A percentile compares a stretch with the other conserved stretches of the same genome.
These are phyloP conservation scores for Clarireedia homoeocarpa DNA, from an alignment of 2,329 filamentous ascomycete species.

Conservation along the genomic window DNA sequence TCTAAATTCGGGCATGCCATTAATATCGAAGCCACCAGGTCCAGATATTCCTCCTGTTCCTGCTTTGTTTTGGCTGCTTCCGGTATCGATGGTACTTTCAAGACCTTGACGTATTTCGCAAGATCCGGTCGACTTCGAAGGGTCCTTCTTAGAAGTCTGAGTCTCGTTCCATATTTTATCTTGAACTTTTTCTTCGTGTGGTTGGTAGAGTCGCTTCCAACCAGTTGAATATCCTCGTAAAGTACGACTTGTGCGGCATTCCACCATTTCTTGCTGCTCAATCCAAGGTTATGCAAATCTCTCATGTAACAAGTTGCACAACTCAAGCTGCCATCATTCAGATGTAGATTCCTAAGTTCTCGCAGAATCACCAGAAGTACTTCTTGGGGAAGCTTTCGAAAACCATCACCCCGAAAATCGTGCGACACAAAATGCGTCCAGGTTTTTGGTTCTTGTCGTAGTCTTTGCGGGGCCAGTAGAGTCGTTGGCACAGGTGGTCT, in stretches of 20 bases:
- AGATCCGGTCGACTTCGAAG: conserved; percentile 45
- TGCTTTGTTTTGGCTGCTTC: conserved; percentile 29
- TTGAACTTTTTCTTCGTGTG: conserved; percentile 50
- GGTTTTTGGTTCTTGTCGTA: conserved; percentile 12
- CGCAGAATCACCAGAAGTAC: conserved; percentile 49
- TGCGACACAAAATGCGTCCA: conserved; percentile 6
- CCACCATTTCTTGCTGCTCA: conserved; percentile 45
- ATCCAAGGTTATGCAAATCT: conserved; percentile 44
- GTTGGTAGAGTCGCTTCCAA: conserved; percentile 45
- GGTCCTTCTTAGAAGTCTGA: conserved; percentile 50
- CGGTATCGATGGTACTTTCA: conserved; percentile 47
- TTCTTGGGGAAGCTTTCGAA: conserved; percentile 49
- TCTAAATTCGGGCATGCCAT: conserved; percentile 61
- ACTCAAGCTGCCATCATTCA: conserved; percentile 40
- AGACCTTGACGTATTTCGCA: conserved; percentile 45
- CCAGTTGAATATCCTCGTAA: conserved; percentile 51
- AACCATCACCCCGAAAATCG: conserved; percentile 39
- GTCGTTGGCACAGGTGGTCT: conserved; percentile 5
- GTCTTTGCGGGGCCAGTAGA: conserved; percentile 1
- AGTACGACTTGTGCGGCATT: conserved; percentile 34
- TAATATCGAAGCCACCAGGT: conserved; percentile 50
- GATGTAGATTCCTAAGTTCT: conserved; percentile 44
- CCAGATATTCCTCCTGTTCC: conserved; percentile 43
- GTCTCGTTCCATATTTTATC: conserved; percentile 41
- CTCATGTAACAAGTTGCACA: conserved; percentile 61